These are phyloP conservation scores for Globisporangium splendens DNA, from an alignment of 352 stramenopile genomes.

Conservation along the genomic window DNA sequence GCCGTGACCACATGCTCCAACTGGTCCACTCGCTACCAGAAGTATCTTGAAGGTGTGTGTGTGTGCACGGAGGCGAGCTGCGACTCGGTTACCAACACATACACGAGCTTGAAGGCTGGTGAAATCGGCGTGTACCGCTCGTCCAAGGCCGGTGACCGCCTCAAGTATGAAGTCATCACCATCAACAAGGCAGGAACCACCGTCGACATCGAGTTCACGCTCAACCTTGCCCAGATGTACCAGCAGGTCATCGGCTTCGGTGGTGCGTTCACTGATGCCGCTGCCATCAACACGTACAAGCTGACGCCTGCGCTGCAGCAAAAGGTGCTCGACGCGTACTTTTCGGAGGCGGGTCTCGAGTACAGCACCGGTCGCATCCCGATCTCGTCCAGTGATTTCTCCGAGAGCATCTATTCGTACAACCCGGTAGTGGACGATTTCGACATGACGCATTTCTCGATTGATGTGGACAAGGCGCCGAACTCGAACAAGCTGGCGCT, in stretches of 20 bases:
- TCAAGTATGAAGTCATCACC: constrained; percentile 30
- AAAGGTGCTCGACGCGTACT: constrained; percentile 62
- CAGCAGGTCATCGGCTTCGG: constrained; percentile 86
- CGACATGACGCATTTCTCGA: constrained; percentile 59
- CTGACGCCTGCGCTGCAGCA: constrained; percentile 41
- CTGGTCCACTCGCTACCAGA: constrained; percentile 43
- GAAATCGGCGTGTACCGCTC: constrained; percentile 44
- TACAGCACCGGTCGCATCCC: constrained; percentile 71
- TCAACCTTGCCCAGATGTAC: constrained; percentile 50
- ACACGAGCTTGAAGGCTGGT: constrained; percentile 26
- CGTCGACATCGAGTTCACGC: constrained; percentile 32
- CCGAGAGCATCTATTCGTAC: constrained; percentile 40
- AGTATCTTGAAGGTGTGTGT: constrained; percentile 44
- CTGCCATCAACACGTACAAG: constrained; percentile 55
- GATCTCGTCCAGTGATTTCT: constrained; percentile 79
- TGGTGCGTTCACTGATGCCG: constrained; percentile 84
- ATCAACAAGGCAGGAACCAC: constrained; percentile 18
- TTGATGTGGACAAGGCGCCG: constrained; percentile 48
- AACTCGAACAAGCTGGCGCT: constrained; percentile 68
- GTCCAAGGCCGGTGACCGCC: constrained; percentile 45
- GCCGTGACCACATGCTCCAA: constrained; percentile 22
- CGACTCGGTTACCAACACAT: constrained; percentile 47
- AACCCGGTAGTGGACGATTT: constrained; percentile 29
- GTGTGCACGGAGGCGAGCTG: constrained; percentile 49
- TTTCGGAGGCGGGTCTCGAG: constrained; percentile 42